phyloP scores from a whole-genome alignment of 192 early-diverging fungal genomes.

The Blastocladiella britannica region DNA sequence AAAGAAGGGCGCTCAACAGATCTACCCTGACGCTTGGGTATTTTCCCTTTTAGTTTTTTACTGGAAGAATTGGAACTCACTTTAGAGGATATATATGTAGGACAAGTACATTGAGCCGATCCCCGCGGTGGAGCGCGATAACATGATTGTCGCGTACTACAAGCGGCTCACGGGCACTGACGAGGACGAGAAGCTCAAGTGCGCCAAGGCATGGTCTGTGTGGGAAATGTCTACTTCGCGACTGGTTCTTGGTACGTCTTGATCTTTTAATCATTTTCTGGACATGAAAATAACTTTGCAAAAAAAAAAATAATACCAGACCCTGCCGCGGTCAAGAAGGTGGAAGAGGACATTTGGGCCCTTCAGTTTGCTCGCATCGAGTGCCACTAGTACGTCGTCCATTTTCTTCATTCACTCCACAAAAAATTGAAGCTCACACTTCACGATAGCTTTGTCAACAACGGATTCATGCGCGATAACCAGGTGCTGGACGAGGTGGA shows the following conservation, averaged over 20 bases:
- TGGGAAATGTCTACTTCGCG: conserved; percentile 5
- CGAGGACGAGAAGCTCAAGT: conserved; percentile 18
- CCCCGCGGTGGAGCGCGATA: conserved; percentile 34
- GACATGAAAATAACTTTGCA: conserved; percentile 28
- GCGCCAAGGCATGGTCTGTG: conserved; percentile 28
- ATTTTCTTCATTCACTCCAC: conserved; percentile 9
- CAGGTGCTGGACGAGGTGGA: conserved; percentile 40
- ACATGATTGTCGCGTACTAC: conserved; percentile 43
- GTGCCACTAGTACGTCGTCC: conserved; percentile 16
- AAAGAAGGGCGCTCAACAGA: conserved; percentile 34
- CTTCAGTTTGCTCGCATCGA: conserved; percentile 51
- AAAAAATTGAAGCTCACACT: too few species aligned
- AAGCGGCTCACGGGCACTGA: conserved; percentile 33
- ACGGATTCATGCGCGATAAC: conserved; percentile 40
- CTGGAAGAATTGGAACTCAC: conserved; percentile 2
- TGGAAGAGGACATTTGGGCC: conserved; percentile 32
- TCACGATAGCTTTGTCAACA: conserved; percentile 42
- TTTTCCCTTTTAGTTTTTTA: conserved; percentile 1
- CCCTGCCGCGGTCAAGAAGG: conserved; percentile 29
- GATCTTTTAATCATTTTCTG: conserved; percentile 29
- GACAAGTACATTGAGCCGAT: conserved; percentile 35
- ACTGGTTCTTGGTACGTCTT: conserved; percentile 2
- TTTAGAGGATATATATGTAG: conserved; percentile 17
- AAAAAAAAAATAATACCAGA: too few species aligned
- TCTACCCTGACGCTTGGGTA: conserved; percentile 30